These are phyloP conservation scores for Grosmannia serpens DNA, from an alignment of 2,329 filamentous ascomycete species.

Conservation along the genomic window DNA sequence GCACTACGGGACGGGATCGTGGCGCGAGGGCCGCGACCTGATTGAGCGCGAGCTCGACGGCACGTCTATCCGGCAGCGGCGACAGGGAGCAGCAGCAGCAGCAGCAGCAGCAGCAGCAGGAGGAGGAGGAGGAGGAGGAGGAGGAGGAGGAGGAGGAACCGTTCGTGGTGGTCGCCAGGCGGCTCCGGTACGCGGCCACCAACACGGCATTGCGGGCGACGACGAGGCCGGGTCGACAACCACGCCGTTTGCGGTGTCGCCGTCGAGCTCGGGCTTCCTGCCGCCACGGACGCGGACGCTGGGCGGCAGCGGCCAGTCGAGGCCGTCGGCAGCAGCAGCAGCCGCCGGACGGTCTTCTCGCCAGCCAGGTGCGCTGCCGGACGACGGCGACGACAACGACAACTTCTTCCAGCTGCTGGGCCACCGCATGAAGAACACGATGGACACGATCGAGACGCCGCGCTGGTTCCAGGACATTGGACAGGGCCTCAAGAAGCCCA, in stretches of 20 bases:
- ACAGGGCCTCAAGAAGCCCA: constrained; percentile 60
- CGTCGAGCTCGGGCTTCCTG: constrained; percentile 13
- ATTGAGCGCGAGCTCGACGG: constrained; percentile 78
- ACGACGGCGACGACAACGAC: constrained; percentile 56
- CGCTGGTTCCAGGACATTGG: constrained; percentile 69
- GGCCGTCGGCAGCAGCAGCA: constrained; percentile 12
- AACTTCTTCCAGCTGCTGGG: constrained; percentile 76
- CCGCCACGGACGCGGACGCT: constrained; percentile 15
- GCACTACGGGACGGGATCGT: constrained; percentile 68
- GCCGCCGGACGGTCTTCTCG: neutral
- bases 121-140: too few species aligned
- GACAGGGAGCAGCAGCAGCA: constrained; percentile 26
- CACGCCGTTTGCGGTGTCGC: constrained; percentile 33
- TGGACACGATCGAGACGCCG: constrained; percentile 72
- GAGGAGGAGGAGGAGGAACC: too few species aligned
- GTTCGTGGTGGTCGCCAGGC: constrained; percentile 14
- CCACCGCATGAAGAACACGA: constrained; percentile 81
- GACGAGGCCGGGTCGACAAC: constrained; percentile 18
- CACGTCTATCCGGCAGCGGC: constrained; percentile 39
- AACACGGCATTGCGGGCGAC: constrained; percentile 13
- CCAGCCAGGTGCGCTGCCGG: constrained; percentile 4
- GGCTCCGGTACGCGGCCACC: constrained; percentile 18
- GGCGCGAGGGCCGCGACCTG: constrained; percentile 83
- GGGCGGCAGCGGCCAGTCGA: constrained; percentile 15
- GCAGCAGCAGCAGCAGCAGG: neutral